phyloP scores from a whole-genome alignment of 495 filamentous ascomycete genomes.

The Parachaetomium inaequale region DNA sequence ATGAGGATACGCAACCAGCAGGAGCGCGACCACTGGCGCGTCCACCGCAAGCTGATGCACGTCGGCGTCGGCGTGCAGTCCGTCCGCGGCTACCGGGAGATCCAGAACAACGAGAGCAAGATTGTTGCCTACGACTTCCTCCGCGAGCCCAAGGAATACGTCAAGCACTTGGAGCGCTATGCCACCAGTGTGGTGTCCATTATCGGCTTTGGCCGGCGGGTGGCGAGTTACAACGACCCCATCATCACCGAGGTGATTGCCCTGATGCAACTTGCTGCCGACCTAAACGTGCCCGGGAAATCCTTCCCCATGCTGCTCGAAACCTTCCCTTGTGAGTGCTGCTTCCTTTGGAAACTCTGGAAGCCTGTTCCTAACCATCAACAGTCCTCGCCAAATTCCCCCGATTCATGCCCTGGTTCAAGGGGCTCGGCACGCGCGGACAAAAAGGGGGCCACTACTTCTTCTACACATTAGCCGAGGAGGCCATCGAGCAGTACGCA shows the following conservation, averaged over 20 bases:
- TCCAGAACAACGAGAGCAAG: constrained; percentile 59
- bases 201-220: constrained; percentile 59
- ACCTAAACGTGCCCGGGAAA: constrained; percentile 61
- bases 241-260: constrained; percentile 61
- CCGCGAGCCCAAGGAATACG: constrained; percentile 48
- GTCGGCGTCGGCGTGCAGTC: constrained; percentile 58
- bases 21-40: constrained; percentile 57
- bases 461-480: constrained; percentile 55
- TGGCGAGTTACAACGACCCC: constrained; percentile 55
- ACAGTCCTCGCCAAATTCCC: constrained; percentile 54
- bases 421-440: constrained; percentile 49
- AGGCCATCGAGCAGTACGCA: constrained; percentile 45
- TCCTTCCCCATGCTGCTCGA: constrained; percentile 60
- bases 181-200: constrained; percentile 62
- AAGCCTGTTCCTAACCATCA: constrained; percentile 22
- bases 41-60: constrained; percentile 61
- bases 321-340: constrained; percentile 49
- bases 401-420: constrained; percentile 57
- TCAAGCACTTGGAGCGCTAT: constrained; percentile 61
- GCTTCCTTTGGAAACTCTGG: not conserved
- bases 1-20: constrained; percentile 48
- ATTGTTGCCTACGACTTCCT: constrained; percentile 52
- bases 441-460: constrained; percentile 48
- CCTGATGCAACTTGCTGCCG: constrained; percentile 61
- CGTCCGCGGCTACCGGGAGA: constrained; percentile 54